Percentiles rank a stretch among this genome's conserved stretches.
phyloP scores from a whole-genome alignment of 345 rosid genomes.

The Sapria himalayana region DNA sequence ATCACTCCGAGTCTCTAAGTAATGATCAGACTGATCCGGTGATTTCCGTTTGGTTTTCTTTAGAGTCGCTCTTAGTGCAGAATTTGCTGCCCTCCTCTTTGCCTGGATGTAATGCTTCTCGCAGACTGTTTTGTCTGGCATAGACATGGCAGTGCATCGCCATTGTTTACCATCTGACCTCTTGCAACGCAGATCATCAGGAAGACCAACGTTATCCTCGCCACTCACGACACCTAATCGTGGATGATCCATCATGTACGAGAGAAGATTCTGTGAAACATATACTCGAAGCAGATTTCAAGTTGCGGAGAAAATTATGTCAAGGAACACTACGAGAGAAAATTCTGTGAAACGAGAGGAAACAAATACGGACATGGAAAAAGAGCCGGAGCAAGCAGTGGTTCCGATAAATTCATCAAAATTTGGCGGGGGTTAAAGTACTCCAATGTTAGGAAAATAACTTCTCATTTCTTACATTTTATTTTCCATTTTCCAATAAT shows the following conservation, averaged over 20 bases:
- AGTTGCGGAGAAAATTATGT: too few relatives aligned
- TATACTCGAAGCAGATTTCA: too few relatives aligned
- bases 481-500: too few relatives aligned
- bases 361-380: too few relatives aligned
- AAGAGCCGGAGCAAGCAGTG: too few relatives aligned
- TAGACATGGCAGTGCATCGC: constrained; percentile 96
- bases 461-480: too few relatives aligned
- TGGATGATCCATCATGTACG: constrained; percentile 23
- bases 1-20: constrained; percentile 50
- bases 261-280: too few relatives aligned
- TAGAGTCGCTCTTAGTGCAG: constrained; percentile 61
- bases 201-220: constrained; percentile 52
- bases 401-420: too few relatives aligned
- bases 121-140: constrained; percentile 95
- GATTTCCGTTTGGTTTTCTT: constrained; percentile 61
- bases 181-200: constrained; percentile 90
- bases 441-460: too few relatives aligned
- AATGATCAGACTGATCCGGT: constrained; percentile 32
- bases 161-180: constrained; percentile 97
- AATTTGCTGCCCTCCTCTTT: constrained; percentile 84
- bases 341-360: too few relatives aligned
- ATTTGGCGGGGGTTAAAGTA: too few relatives aligned
- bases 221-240: constrained; percentile 34
- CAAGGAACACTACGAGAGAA: too few relatives aligned
- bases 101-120: constrained; percentile 95